Base-by-base conservation (phyloP, 2,329 filamentous ascomycete genomes). In the Colletotrichum lini region DNA sequence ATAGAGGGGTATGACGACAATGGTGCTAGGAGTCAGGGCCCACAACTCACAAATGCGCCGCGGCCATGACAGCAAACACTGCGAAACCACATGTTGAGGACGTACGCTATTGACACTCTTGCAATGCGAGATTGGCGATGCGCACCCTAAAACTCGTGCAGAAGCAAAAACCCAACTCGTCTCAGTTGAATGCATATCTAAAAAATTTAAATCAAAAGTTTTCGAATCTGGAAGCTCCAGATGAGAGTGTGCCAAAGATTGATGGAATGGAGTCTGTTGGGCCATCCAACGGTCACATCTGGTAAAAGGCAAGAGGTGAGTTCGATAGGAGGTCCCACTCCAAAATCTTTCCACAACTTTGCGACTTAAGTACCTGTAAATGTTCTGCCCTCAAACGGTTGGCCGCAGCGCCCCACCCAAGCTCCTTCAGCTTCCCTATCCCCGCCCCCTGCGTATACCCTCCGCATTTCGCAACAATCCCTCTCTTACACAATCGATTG, bases 301-400 rank as follows among this genome's bases (percentile, higher is more conserved):
- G 89, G 88, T 90, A 90, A 91, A 91, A 89, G 87, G 87, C 88
- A 90, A 90, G 87, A 88, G 87, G 87, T 88, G 87, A 86, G 86
- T 90, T 89, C 87, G 81, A 82, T 89, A 89, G 86, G 81, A 84
- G 86, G 86, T 89, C 86, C 85, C 87, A 88, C 87, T 88, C 87
- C 86, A 84, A 77, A 23, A 42, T 1, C 56, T 0, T 0, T 0
- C 3, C 9, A 0, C 2, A 1, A 0, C 13, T 35, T 40, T 44
- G 1, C 4, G 13, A 0, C 0, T 15, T 74, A 80, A 78, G 76
- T 77, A 65, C 45, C 26, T 23, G 12, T 4, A 10, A 7, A 15
- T 9, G 2, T 1, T 21, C 4, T 16, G 3, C 21, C n/a, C 35
- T 38, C 8, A 47, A 2, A 8, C 12, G 23, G 12, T 3, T 4